Evolutionary conservation across 1,284 basidiomycete genomes (phyloP).

Genomic region (Ustilago sp.): DNA sequence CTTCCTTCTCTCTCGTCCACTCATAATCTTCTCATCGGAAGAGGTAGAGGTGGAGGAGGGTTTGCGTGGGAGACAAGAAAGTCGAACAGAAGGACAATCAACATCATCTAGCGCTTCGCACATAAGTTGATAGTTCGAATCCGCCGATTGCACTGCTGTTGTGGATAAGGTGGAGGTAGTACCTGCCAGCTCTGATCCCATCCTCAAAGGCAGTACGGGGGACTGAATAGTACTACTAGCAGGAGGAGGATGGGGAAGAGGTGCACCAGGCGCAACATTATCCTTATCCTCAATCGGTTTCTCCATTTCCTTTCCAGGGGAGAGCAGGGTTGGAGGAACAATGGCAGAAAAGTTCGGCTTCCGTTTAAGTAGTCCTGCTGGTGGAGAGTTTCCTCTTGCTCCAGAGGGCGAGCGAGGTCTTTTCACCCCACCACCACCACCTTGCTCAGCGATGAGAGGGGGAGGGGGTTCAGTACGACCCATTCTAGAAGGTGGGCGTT

Average conservation of each 20-base stretch:
- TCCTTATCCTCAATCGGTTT: conserved; percentile 2
- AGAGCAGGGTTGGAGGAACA: conserved; percentile 21
- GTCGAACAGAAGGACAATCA: conserved; percentile 25
- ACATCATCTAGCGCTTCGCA: conserved; percentile 42
- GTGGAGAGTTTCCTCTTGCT: conserved; percentile 22
- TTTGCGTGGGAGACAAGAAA: conserved; percentile 42
- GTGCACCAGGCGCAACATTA: conserved; percentile 36
- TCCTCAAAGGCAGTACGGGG: not conserved
- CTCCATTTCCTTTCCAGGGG: not conserved
- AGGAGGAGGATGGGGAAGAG: conserved; percentile 12
- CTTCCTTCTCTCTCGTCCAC: conserved; percentile 41
- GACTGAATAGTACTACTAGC: conserved; percentile 11
- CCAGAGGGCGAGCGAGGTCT: conserved; percentile 26
- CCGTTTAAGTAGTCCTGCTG: conserved; percentile 44
- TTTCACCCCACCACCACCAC: conserved; percentile 18
- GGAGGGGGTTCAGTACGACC: conserved; percentile 30
- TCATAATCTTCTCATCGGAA: not conserved
- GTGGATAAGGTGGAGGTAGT: conserved; percentile 6
- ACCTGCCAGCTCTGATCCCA: conserved; percentile 11
- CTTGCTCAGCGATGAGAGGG: conserved; percentile 13
- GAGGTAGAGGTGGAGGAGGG: not conserved
- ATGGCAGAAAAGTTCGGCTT: conserved; percentile 45
- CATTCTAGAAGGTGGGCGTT: conserved; percentile 34
- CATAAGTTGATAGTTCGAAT: conserved; percentile 18
- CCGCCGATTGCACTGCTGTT: not conserved